Conservation (phyloP, 805 yeast genomes). For the Metschnikowia corniflorae region DNA sequence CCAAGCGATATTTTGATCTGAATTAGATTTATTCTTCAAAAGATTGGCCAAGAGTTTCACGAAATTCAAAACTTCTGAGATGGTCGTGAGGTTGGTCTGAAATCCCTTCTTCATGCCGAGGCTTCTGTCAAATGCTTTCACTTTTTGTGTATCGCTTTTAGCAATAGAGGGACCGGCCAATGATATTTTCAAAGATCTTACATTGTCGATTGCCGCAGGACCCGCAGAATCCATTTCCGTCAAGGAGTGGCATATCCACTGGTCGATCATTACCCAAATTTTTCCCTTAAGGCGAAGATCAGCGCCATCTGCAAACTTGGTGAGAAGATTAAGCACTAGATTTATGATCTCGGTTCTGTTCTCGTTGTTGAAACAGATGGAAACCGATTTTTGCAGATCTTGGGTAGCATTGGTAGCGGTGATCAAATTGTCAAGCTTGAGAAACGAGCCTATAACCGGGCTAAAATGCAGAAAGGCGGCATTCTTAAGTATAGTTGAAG, state of each 20-base stretch:
- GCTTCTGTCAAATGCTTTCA: constrained; percentile 7
- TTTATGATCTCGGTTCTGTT: constrained; percentile 35
- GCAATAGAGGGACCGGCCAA: constrained; percentile 3
- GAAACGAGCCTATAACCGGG: constrained; percentile 33
- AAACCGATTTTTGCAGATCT: constrained; percentile 16
- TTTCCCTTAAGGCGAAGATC: constrained; percentile 34
- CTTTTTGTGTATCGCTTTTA: constrained; percentile 10
- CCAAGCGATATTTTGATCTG: constrained; percentile 17
- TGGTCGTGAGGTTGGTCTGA: constrained; percentile 43
- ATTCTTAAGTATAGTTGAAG: constrained; percentile 23
- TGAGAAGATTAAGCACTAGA: constrained; percentile 48
- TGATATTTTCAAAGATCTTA: constrained; percentile 17
- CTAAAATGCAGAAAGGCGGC: constrained; percentile 30
- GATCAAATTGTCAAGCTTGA: constrained; percentile 39
- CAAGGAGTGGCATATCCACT: constrained; percentile 54
- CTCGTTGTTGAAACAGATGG: constrained; percentile 30
- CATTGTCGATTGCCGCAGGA: constrained; percentile 18
- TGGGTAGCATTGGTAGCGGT: constrained; percentile 12
- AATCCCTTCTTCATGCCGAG: constrained; percentile 20
- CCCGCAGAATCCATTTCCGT: constrained; percentile 11
- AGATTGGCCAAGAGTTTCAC: constrained; percentile 48
- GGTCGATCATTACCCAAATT: constrained; percentile 69
- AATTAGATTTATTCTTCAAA: constrained; percentile 22
- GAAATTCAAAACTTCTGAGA: constrained; percentile 62
- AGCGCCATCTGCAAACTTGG: constrained; percentile 44